Conservation (phyloP, 257 asterid species). For the Solanum rostratum region DNA sequence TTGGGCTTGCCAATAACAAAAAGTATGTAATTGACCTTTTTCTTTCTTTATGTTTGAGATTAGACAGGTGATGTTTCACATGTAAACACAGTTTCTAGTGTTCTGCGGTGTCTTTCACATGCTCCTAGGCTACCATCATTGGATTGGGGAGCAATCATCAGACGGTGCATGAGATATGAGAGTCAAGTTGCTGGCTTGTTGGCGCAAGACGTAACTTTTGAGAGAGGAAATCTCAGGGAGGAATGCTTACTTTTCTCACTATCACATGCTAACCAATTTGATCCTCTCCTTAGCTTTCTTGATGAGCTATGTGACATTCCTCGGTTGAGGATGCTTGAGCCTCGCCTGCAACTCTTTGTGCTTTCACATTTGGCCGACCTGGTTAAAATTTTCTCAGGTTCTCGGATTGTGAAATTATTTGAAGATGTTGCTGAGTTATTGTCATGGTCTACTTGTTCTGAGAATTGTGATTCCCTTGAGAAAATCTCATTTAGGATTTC, state of each 20-base stretch:
- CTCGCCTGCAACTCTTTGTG: slow-evolving; percentile 60
- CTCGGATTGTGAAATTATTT: slow-evolving; percentile 62
- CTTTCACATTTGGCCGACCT: slow-evolving; percentile 61
- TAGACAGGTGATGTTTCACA: slow-evolving; percentile 42
- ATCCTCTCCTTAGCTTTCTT: slow-evolving; percentile 70
- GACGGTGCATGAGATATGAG: slow-evolving; percentile 77
- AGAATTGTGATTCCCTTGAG: slow-evolving; percentile 26
- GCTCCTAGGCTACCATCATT: slow-evolving; percentile 76
- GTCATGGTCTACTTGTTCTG: slow-evolving; percentile 37
- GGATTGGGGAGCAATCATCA: slow-evolving; percentile 70
- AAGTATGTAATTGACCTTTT: neutral
- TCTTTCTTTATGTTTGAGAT: slow-evolving; percentile 6
- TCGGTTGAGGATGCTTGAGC: slow-evolving; percentile 73
- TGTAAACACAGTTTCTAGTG: slow-evolving; percentile 34
- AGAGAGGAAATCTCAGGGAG: slow-evolving; percentile 60
- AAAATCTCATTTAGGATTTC: slow-evolving; percentile 50
- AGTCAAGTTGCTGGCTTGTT: slow-evolving; percentile 39
- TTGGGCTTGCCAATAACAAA: neutral
- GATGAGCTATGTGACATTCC: slow-evolving; percentile 69
- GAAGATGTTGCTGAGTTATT: slow-evolving; percentile 58
- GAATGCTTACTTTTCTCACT: slow-evolving; percentile 70
- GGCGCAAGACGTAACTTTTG: slow-evolving; percentile 13
- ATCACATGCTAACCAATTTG: slow-evolving; percentile 56
- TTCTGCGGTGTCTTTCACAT: slow-evolving; percentile 60
- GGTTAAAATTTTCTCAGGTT: slow-evolving; percentile 54